Percentiles rank a stretch among this genome's conserved stretches.
These are phyloP conservation scores for Saraca asoca DNA, from an alignment of 331 rosid species.

Conservation along the genomic window DNA sequence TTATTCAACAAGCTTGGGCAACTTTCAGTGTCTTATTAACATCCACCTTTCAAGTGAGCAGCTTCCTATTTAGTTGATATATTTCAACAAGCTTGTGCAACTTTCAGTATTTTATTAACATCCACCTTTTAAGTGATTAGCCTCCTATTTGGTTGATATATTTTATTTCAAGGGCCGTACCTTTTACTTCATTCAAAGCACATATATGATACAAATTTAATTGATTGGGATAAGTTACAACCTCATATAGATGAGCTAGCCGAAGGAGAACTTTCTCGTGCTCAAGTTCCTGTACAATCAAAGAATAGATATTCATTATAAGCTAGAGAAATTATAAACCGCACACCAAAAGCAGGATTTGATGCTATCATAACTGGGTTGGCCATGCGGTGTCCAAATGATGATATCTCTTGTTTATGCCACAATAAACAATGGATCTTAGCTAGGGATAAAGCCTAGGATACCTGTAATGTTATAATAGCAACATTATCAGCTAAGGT, in stretches of 20 bases:
- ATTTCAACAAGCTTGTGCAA: constrained; percentile 14
- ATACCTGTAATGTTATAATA: constrained; percentile 76
- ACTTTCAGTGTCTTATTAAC: background rate
- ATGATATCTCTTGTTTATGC: constrained; percentile 6
- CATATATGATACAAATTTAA: constrained; percentile 23
- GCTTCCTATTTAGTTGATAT: background rate
- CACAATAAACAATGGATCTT: constrained; percentile 18
- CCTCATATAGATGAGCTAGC: constrained; percentile 82
- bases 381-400: constrained; percentile 1
- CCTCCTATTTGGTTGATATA: background rate
- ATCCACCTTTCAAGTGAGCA: background rate
- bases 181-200: constrained; percentile 6
- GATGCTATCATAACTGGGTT: constrained; percentile 9
- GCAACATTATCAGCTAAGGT: constrained; percentile 71
- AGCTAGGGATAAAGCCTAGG: constrained; percentile 17
- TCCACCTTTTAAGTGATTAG: background rate
- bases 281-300: constrained; percentile 63
- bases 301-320: constrained; percentile 20
- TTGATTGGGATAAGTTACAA: constrained; percentile 33
- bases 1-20: constrained; percentile 3
- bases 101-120: background rate
- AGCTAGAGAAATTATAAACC: background rate
- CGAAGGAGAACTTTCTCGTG: constrained; percentile 68
- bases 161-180: constrained; percentile 1
- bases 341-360: constrained; percentile 14